Evolutionary conservation across 257 asterid genomes (phyloP), one percentile per base, ranked within the genome.

Genomic region (Solanum sejunctum): DNA sequence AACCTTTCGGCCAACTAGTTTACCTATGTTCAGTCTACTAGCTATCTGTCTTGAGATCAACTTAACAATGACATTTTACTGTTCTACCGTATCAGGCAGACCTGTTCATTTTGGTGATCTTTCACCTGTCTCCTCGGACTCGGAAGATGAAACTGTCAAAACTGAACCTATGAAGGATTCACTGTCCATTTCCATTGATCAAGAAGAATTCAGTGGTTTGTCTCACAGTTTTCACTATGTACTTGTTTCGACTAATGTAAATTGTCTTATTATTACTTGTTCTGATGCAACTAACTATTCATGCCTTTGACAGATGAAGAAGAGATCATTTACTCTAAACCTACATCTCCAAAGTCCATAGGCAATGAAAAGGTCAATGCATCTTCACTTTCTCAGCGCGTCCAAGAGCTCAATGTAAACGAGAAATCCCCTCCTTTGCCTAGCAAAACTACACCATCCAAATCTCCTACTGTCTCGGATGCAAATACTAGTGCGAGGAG

Each of bases 51-150:
- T 58, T 20, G 64, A 20, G 26, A 57, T 8, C 12, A 58, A 57
- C 63, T 57, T 57, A 36, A 36, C 41, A 36, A 36, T 36, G 41
- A 36, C 41, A 36, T 47, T 47, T 13, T 54, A 63, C 28, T 81
- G 70, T 10, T 54, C 21, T 56, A 9, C 8, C 4, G 16, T 17
- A 17, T 63, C 86, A 89, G 92, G 91, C 51, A 86, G 89, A 83
- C 80, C 86, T 18, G 80, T 85, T 54, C 21, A 16, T 47, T 67
- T 41, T 8, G 64, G 70, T 85, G 8, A 78, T 72, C 45, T 10
- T 79, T 70, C 81, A 47, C 84, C 69, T 15, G 16, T 54, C 45
- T n/a, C 86, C 84, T 75, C 75, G 1, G 60, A 23, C 1, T 49
- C 13, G 7, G 81, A 12, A 16, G 82, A 80, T 26, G 87, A 87